These are phyloP conservation scores for Pythium utonaiense DNA, from an alignment of 352 stramenopile species.

Conservation along the genomic window DNA sequence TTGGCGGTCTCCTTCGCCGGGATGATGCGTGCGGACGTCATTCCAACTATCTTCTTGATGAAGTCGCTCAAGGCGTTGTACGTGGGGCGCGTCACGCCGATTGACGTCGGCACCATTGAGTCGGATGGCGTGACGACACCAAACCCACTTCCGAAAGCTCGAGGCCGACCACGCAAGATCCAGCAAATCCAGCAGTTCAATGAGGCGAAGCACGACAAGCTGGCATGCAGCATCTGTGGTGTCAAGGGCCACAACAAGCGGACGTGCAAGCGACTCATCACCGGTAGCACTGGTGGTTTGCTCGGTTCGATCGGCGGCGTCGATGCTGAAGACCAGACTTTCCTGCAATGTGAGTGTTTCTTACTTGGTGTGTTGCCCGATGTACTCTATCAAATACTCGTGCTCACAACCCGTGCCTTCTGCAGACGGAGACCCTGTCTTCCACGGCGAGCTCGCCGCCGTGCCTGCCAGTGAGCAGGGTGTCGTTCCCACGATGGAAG, in stretches of 20 bases:
- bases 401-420: not conserved
- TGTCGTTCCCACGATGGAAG: not conserved
- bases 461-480: conserved; percentile 6
- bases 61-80: conserved; percentile 76
- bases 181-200: conserved; percentile 79
- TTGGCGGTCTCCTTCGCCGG: conserved; percentile 60
- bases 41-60: conserved; percentile 79
- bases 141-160: conserved; percentile 47
- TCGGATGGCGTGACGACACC: conserved; percentile 58
- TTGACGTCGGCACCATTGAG: conserved; percentile 68
- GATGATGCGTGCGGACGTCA: conserved; percentile 63
- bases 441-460: conserved; percentile 11
- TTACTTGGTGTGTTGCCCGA: no score
- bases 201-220: conserved; percentile 65
- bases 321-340: conserved; percentile 18
- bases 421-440: conserved; percentile 23
- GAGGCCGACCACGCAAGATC: conserved; percentile 68
- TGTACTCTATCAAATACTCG: no score
- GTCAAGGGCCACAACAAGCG: conserved; percentile 85
- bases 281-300: conserved; percentile 6
- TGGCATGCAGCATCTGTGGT: conserved; percentile 74
- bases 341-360: conserved; percentile 22
- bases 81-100: conserved; percentile 65
- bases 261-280: conserved; percentile 60
- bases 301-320: conserved; percentile 13